phyloP scores from a whole-genome alignment of 345 rosid species.

The Reutealis trisperma region DNA sequence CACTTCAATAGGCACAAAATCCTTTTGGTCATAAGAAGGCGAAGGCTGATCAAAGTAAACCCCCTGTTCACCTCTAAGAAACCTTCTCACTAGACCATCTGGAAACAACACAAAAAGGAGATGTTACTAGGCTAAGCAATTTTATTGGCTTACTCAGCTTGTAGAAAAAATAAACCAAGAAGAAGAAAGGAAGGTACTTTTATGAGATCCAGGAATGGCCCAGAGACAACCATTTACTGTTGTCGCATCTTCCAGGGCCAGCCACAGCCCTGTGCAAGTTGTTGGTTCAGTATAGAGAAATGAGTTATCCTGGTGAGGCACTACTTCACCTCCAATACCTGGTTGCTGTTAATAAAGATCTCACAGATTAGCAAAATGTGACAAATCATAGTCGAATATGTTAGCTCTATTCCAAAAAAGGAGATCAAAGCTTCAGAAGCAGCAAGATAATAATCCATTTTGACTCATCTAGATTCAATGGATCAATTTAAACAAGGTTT shows the following conservation, averaged over 20 bases:
- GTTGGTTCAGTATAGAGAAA: slow-evolving; percentile 85
- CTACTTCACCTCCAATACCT: slow-evolving; percentile 96
- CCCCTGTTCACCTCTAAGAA: slow-evolving; percentile 75
- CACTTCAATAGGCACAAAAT: slow-evolving; percentile 83
- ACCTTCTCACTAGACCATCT: slow-evolving; percentile 93
- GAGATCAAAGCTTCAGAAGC: not conserved
- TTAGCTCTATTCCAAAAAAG: not conserved
- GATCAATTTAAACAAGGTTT: not conserved
- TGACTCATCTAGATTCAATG: not conserved
- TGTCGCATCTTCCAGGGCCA: slow-evolving; percentile 94
- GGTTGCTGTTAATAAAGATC: slow-evolving; percentile 67
- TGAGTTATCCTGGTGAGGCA: slow-evolving; percentile 92
- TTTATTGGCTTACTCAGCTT: not conserved
- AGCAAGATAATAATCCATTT: not conserved
- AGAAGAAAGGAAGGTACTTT: slow-evolving; percentile 42
- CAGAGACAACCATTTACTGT: slow-evolving; percentile 82
- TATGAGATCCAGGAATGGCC: slow-evolving; percentile 98
- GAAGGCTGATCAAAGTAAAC: slow-evolving; percentile 74
- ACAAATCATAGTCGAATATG: not conserved
- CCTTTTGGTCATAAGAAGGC: slow-evolving; percentile 74
- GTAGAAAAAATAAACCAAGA: not conserved
- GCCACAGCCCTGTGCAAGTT: slow-evolving; percentile 93
- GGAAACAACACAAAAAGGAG: slow-evolving; percentile 22
- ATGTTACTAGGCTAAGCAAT: not conserved
- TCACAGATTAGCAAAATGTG: not conserved